A percentile compares a stretch with the other conserved stretches of the same genome.
These are phyloP conservation scores for Schizopora paradoxa DNA, from an alignment of 1,284 basidiomycete species.

Conservation along the genomic window DNA sequence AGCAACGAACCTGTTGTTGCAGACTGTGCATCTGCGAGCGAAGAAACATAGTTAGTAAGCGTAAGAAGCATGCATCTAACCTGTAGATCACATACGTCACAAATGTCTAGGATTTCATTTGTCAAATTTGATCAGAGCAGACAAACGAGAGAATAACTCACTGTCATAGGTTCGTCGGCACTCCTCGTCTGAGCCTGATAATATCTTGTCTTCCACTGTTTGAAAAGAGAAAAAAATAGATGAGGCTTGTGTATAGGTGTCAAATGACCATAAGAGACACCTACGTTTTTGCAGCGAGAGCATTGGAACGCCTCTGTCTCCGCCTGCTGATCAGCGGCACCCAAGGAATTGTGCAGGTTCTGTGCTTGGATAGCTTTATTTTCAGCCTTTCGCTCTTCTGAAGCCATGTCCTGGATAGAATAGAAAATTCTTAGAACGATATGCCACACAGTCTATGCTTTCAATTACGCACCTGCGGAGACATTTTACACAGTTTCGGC, in stretches of 20 bases:
- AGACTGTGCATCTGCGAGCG: conserved; percentile 46
- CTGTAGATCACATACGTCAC: conserved; percentile 45
- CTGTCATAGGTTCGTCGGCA: conserved; percentile 96
- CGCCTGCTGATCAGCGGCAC: conserved; percentile 84
- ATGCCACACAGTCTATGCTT: not conserved
- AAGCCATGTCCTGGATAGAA: conserved; percentile 82
- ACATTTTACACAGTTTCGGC: conserved; percentile 75
- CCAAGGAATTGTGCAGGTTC: conserved; percentile 90
- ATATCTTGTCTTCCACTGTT: conserved; percentile 84
- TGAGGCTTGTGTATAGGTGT: not conserved
- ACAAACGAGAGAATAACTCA: conserved; percentile 35
- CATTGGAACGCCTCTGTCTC: conserved; percentile 99
- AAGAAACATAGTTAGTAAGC: conserved; percentile 4
- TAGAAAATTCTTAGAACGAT: not conserved
- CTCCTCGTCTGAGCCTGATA: conserved; percentile 92
- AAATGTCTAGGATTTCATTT: conserved; percentile 43
- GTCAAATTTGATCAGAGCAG: conserved; percentile 24
- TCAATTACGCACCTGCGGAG: conserved; percentile 55
- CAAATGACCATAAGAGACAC: conserved; percentile 15
- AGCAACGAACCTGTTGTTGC: conserved; percentile 47
- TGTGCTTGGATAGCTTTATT: conserved; percentile 81
- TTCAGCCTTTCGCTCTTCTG: conserved; percentile 81
- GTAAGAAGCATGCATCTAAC: not conserved
- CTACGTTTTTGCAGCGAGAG: conserved; percentile 80
- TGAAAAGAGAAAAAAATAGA: conserved; percentile 8